Conservation (phyloP, 2,329 filamentous ascomycete genomes). For the Blastomyces percursus region DNA sequence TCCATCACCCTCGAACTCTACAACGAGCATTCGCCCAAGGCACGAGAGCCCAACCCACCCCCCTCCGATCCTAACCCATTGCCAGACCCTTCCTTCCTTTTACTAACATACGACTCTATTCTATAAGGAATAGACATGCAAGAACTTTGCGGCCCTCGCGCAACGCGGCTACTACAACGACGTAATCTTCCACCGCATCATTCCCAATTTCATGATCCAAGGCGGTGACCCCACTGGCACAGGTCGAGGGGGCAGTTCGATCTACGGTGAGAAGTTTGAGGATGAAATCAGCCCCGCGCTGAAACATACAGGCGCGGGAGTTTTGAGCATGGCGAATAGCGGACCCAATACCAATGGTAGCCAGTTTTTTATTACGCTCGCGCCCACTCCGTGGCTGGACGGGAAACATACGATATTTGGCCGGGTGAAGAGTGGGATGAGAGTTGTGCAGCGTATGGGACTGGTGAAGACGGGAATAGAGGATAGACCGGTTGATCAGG, state of each 20-base stretch:
- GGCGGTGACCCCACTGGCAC: conserved; percentile 90
- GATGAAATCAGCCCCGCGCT: conserved; percentile 73
- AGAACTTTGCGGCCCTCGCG: conserved; percentile 74
- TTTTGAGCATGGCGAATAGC: conserved; percentile 94
- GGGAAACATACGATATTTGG: conserved; percentile 97
- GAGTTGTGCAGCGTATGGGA: conserved; percentile 77
- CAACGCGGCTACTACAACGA: conserved; percentile 78
- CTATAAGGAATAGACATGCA: conserved; percentile 51
- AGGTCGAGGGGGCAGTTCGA: conserved; percentile 74
- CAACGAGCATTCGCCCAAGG: conserved; percentile 69
- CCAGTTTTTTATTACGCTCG: conserved; percentile 93
- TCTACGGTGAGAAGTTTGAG: conserved; percentile 88
- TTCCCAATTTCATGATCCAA: conserved; percentile 94
- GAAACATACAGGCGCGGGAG: conserved; percentile 84
- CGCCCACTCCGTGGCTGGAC: conserved; percentile 91
- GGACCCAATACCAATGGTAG: conserved; percentile 88
- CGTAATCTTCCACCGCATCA: conserved; percentile 85
- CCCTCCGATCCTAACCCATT: not conserved
- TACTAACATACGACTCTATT: conserved; percentile 8
- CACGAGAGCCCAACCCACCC: conserved; percentile 16
- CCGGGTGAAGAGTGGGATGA: conserved; percentile 71
- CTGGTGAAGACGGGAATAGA: conserved; percentile 71
- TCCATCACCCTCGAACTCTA: conserved; percentile 82
- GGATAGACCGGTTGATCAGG: conserved; percentile 69
- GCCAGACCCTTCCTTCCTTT: conserved; percentile 1